Percentiles rank a stretch among this genome's conserved stretches.
These are phyloP conservation scores for Piper betle DNA, from an alignment of 164 flowering plant genomes.

Conservation along the genomic window DNA sequence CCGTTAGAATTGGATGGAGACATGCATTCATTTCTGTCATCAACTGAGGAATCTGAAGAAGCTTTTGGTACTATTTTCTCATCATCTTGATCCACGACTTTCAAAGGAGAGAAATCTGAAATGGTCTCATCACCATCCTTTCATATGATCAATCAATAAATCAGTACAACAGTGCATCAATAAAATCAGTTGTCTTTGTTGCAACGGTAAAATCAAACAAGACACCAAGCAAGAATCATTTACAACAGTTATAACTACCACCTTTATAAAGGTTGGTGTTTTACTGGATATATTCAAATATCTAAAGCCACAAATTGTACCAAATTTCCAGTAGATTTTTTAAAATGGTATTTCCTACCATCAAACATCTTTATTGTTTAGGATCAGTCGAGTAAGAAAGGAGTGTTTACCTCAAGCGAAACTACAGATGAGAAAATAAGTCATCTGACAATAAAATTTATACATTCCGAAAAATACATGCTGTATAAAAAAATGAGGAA, in stretches of 20 bases:
- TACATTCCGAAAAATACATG: no score
- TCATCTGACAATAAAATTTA: no score
- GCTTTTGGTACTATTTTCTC: neutral
- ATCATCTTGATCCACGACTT: neutral
- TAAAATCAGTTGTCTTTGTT: neutral
- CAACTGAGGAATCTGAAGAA: neutral
- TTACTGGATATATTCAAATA: neutral
- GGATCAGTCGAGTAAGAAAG: no score
- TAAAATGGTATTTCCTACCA: neutral
- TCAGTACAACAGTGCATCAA: neutral
- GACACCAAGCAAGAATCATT: neutral
- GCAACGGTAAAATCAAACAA: neutral
- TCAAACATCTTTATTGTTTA: no score
- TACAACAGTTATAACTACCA: neutral
- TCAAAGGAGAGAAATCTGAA: neutral
- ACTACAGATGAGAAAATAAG: no score
- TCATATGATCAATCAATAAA: neutral
- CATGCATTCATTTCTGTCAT: neutral
- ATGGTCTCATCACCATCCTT: neutral
- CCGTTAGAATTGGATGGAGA: neutral
- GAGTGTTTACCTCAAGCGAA: no score
- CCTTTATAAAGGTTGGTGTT: constrained; percentile 8
- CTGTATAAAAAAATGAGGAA: no score
- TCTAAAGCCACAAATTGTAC: no score
- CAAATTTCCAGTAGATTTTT: neutral